Percentiles rank a stretch among this genome's conserved stretches.
Conservation (phyloP, 192 early-diverging fungal species). For the Gonapodya prolifera region DNA sequence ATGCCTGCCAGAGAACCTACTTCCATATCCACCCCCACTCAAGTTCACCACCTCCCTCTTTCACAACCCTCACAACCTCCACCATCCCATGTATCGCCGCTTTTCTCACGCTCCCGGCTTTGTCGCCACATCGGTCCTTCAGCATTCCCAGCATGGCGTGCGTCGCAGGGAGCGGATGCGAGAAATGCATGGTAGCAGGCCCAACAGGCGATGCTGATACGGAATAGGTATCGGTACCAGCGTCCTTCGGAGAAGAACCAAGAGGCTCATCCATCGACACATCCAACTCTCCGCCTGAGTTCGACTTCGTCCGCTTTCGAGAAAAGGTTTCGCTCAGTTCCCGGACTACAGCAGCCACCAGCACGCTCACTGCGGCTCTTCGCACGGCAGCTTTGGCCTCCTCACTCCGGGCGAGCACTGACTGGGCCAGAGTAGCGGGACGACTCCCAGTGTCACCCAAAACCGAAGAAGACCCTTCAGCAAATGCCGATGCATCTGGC, state of each 20-base stretch:
- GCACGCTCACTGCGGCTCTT: not conserved
- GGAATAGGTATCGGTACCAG: too few species aligned
- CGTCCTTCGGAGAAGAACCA: too few species aligned
- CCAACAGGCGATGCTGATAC: too few species aligned
- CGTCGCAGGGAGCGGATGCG: not conserved
- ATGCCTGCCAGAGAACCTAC: not conserved
- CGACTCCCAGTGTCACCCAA: not conserved
- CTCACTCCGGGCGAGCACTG: not conserved
- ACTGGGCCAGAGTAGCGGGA: not conserved
- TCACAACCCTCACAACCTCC: not conserved
- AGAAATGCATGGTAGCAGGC: not conserved
- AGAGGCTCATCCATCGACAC: too few species aligned
- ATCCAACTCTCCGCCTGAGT: not conserved
- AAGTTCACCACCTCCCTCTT: not conserved
- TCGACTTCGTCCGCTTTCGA: not conserved
- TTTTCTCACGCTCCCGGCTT: not conserved
- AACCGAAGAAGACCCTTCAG: not conserved
- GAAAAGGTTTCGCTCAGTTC: not conserved
- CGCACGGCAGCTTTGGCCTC: not conserved
- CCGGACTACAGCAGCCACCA: not conserved
- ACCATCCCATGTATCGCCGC: not conserved
- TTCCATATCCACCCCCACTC: not conserved
- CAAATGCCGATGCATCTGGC: not conserved
- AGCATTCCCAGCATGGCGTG: not conserved
- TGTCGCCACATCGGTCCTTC: not conserved